Conservation (phyloP, 75 land plant species). For the Azolla pinnata region DNA sequence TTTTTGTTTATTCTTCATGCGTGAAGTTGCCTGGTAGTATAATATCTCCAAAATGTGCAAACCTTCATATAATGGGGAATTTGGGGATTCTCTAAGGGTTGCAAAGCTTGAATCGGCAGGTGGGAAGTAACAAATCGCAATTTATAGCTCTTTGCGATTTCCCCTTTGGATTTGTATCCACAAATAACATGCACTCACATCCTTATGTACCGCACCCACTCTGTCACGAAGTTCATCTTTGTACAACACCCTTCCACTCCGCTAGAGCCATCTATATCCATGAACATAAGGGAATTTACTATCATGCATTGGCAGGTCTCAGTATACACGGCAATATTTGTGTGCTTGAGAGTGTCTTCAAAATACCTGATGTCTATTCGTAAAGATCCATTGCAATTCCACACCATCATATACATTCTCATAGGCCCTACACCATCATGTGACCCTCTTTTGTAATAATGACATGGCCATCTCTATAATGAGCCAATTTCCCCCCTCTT, state of each 20-base stretch:
- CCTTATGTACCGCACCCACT: background rate
- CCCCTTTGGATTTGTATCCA: background rate
- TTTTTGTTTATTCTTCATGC: too few species aligned
- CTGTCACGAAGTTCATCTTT: background rate
- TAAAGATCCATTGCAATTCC: background rate
- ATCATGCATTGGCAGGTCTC: background rate
- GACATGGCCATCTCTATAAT: too few species aligned
- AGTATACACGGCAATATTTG: background rate
- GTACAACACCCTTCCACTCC: background rate
- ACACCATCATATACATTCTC: background rate
- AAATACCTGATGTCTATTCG: background rate
- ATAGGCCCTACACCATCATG: background rate
- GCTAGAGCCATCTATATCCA: background rate
- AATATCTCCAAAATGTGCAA: background rate
- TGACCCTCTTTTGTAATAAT: background rate
- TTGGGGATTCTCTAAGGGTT: background rate
- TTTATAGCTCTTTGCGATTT: background rate
- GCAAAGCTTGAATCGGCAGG: background rate
- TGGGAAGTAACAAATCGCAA: background rate
- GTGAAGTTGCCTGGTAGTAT: background rate
- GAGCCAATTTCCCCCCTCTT: too few species aligned
- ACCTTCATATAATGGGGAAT: background rate
- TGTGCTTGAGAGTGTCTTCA: background rate
- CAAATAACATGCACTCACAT: background rate
- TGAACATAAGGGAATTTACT: background rate